Evolutionary conservation across 352 stramenopile species (phyloP), one percentile per base, ranked within the genome.

Genomic region (Aphanomyces euteiches): DNA sequence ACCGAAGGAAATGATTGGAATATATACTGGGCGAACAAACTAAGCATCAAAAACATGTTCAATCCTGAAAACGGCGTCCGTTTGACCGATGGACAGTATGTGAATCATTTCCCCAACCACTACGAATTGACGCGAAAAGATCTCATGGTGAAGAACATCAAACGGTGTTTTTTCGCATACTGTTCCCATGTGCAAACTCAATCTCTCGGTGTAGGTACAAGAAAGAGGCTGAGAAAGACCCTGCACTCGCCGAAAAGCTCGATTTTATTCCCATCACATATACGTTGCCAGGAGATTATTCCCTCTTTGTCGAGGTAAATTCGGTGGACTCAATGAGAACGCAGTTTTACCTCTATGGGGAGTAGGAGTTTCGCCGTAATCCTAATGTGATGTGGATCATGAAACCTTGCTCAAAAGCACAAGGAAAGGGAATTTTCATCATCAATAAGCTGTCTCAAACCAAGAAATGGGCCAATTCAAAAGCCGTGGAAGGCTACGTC

Each of bases 111-210:
- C 66, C 90, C 91, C 10, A 98, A 98, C 75, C 90, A 96, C 73
- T 94, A 93, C 71, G 87, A 96, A 77, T 85, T 98, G 47, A 97
- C 88, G 48, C 81, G 92, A 13, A 98, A 98, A 67, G 93, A 98
- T 43, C 80, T 97, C 1, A 85, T 98, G 87, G 90, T 96, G 3
- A 98, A 98, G 69, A 98, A 98, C 77, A 88, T 98, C 64, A 98
- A 98, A 69, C 80, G 90, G 12, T 88, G 8, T 58, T 36, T 36
- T 7, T 58, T 58, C 8, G 15, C 50, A 21, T 13, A 12, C 7
- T 58, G 8, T 19, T 8, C 37, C n/a, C 19, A 41, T 40, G 1
- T 2, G 17, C 7, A 61, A 28, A 39, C n/a, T 19, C 8, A 43
- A 28, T 28, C 28, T 28, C 28, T 28, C 28, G 28, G 28, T 28